These are phyloP conservation scores for Aspergillus candidus DNA, from an alignment of 2,329 filamentous ascomycete genomes.

Conservation along the genomic window DNA sequence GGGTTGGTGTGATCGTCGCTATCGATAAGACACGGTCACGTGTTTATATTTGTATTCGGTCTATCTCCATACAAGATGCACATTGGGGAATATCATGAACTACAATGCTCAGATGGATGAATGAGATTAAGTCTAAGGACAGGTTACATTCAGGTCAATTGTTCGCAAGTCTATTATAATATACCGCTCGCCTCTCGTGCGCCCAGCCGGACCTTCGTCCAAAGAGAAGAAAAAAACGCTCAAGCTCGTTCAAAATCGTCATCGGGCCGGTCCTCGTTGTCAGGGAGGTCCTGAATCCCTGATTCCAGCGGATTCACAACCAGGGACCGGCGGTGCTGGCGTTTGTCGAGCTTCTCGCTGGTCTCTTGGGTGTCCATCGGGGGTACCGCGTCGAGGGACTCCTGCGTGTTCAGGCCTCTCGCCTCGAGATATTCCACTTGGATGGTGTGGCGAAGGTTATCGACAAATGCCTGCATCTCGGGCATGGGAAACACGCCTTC, in stretches of 20 bases:
- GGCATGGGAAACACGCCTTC: slow-evolving; percentile 41
- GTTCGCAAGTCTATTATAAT: slow-evolving; percentile 17
- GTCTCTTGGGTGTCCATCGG: slow-evolving; percentile 33
- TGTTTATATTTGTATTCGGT: not conserved
- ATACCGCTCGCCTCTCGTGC: slow-evolving; percentile 13
- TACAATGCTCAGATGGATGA: too few species aligned
- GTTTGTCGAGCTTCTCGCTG: slow-evolving; percentile 52
- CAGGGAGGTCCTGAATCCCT: slow-evolving; percentile 41
- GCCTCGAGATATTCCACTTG: slow-evolving; percentile 41
- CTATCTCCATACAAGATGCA: slow-evolving; percentile 5
- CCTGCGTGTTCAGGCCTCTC: slow-evolving; percentile 29
- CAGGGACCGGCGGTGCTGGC: slow-evolving; percentile 52
- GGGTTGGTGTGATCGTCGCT: slow-evolving; percentile 2
- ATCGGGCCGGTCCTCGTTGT: slow-evolving; percentile 31
- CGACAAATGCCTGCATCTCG: slow-evolving; percentile 46
- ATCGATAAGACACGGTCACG: slow-evolving; percentile 7
- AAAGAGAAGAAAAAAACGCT: slow-evolving; percentile 1
- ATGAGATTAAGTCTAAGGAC: too few species aligned
- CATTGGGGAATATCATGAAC: too few species aligned
- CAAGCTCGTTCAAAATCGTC: slow-evolving; percentile 46
- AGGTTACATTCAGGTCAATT: not conserved
- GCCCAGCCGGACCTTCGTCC: slow-evolving; percentile 8
- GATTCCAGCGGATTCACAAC: slow-evolving; percentile 49
- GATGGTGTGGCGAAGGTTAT: slow-evolving; percentile 39
- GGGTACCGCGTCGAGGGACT: slow-evolving; percentile 25